Evolutionary conservation across 2,329 filamentous ascomycete species (phyloP).

Genomic region (Pseudogymnoascus sp.): DNA sequence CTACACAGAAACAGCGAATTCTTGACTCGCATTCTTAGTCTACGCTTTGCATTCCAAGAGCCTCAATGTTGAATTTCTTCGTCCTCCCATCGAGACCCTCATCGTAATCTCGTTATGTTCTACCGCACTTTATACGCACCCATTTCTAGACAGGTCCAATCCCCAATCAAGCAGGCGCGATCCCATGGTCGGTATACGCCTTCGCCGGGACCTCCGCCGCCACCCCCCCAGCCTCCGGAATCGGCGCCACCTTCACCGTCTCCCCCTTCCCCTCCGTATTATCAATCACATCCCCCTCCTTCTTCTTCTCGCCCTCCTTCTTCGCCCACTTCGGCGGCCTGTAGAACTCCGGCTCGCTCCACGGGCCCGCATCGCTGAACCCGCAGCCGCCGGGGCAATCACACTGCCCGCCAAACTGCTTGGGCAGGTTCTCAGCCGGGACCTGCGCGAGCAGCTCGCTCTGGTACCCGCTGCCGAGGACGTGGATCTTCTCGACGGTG

Average conservation of each 20-base stretch:
- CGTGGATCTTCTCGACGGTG: constrained; percentile 91
- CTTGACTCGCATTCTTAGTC: background rate
- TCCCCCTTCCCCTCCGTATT: constrained; percentile 24
- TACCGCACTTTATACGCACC: background rate
- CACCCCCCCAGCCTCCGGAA: background rate
- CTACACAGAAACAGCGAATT: background rate
- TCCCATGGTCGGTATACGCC: background rate
- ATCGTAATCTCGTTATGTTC: constrained; percentile 3
- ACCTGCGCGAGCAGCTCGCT: constrained; percentile 78
- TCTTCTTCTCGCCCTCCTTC: constrained; percentile 30
- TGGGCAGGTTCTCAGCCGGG: constrained; percentile 81
- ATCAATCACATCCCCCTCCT: constrained; percentile 30
- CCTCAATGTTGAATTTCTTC: background rate
- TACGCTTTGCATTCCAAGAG: background rate
- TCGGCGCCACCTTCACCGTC: constrained; percentile 14
- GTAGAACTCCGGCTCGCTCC: constrained; percentile 64
- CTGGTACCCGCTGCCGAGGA: constrained; percentile 75
- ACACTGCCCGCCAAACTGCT: constrained; percentile 76
- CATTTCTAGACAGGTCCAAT: background rate
- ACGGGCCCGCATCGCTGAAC: constrained; percentile 84
- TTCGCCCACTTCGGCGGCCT: constrained; percentile 58
- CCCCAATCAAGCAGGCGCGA: background rate
- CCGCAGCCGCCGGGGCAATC: constrained; percentile 74
- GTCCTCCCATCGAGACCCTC: background rate
- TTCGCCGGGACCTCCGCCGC: background rate